These are phyloP conservation scores for Massarina eburnea DNA, from an alignment of 2,329 filamentous ascomycete genomes.

Conservation along the genomic window DNA sequence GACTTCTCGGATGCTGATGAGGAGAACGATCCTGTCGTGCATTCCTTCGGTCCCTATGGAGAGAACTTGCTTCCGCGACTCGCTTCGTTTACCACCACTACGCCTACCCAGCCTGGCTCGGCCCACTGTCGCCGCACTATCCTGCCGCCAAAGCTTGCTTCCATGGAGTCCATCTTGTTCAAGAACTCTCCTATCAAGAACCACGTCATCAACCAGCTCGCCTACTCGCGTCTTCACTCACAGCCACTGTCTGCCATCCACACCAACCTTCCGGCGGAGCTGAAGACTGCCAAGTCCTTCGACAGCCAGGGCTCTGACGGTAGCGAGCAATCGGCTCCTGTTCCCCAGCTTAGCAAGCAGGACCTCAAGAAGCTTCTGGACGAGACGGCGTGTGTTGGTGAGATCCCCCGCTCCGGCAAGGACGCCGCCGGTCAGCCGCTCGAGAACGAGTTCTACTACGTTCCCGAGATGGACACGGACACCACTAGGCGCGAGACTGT, in stretches of 20 bases:
- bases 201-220: constrained; percentile 92
- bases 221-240: constrained; percentile 88
- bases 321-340: constrained; percentile 20
- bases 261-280: constrained; percentile 73
- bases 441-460: constrained; percentile 96
- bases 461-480: constrained; percentile 83
- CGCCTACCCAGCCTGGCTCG: constrained; percentile 54
- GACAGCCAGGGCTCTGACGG: constrained; percentile 23
- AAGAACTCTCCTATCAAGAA: constrained; percentile 63
- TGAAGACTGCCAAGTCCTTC: constrained; percentile 40
- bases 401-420: constrained; percentile 88
- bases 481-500: constrained; percentile 77
- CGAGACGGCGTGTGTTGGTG: constrained; percentile 75
- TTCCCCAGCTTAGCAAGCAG: constrained; percentile 31
- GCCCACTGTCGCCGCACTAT: constrained; percentile 31
- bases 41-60: constrained; percentile 89
- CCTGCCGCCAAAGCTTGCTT: constrained; percentile 29
- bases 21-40: constrained; percentile 90
- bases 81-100: constrained; percentile 70
- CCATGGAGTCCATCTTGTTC: constrained; percentile 29
- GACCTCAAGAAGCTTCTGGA: constrained; percentile 74
- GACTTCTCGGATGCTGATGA: constrained; percentile 76
- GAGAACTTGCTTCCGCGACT: constrained; percentile 81
- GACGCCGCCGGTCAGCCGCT: constrained; percentile 91
- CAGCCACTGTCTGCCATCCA: constrained; percentile 88